Percentiles rank a stretch among this genome's conserved stretches.
Evolutionary conservation across 2,329 filamentous ascomycete genomes (phyloP).

Genomic region (Didymella pomorum): DNA sequence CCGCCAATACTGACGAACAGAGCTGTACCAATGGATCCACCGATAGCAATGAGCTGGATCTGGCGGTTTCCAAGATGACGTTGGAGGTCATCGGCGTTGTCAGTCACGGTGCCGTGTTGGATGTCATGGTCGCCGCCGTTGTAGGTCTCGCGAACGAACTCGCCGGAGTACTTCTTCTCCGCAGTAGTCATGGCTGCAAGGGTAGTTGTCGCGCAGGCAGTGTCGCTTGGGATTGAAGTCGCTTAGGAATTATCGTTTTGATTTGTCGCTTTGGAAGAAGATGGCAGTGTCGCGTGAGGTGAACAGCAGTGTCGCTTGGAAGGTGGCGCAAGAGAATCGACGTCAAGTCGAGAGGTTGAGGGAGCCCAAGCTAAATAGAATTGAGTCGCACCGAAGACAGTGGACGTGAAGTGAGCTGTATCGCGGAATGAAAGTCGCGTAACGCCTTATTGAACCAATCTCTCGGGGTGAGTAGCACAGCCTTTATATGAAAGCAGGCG

Average conservation of each 20-base stretch:
- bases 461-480: constrained; percentile 25
- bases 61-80: constrained; percentile 52
- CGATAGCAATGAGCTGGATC: constrained; percentile 53
- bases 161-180: constrained; percentile 45
- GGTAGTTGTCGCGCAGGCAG: constrained; percentile 31
- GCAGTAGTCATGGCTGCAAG: constrained; percentile 41
- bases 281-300: constrained; percentile 20
- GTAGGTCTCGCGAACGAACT: constrained; percentile 39
- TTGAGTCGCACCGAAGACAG: constrained; percentile 35
- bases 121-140: constrained; percentile 34
- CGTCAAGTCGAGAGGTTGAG: constrained; percentile 21
- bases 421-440: constrained; percentile 22
- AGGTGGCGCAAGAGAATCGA: constrained; percentile 23
- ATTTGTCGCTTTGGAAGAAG: constrained; percentile 20
- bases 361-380: constrained; percentile 32
- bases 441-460: constrained; percentile 26
- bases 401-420: constrained; percentile 27
- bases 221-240: constrained; percentile 15
- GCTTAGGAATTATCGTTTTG: constrained; percentile 11
- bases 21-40: constrained; percentile 54
- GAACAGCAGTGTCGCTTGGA: constrained; percentile 23
- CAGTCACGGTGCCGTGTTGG: constrained; percentile 40
- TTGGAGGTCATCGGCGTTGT: constrained; percentile 50
- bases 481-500: constrained; percentile 40
- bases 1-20: constrained; percentile 69